Percentiles rank a stretch among this genome's conserved stretches.
Evolutionary conservation across 768 basidiomycete genomes (phyloP).

Genomic region (Fibroporia radiculosa): DNA sequence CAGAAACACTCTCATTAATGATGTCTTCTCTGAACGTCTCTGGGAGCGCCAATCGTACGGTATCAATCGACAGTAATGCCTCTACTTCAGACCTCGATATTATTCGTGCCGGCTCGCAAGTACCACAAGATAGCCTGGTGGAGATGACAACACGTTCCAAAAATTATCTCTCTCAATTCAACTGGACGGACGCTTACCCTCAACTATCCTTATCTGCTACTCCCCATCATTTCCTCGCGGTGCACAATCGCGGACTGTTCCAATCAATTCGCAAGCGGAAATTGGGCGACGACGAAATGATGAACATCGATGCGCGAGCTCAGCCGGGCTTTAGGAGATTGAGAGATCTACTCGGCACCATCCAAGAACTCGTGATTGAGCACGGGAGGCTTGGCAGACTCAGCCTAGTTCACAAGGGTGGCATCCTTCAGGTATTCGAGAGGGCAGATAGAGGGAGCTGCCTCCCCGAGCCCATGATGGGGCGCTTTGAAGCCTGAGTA

Average conservation of each 20-base stretch:
- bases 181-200: constrained; percentile 57
- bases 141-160: constrained; percentile 22
- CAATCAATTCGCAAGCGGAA: constrained; percentile 36
- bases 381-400: constrained; percentile 46
- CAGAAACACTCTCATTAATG: constrained; percentile 17
- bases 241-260: constrained; percentile 51
- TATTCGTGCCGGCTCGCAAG: constrained; percentile 21
- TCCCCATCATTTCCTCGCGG: constrained; percentile 48
- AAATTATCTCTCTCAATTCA: constrained; percentile 15
- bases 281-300: constrained; percentile 15
- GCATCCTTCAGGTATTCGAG: constrained; percentile 40
- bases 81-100: constrained; percentile 13
- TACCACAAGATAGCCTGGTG: constrained; percentile 28
- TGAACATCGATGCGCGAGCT: constrained; percentile 16
- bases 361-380: constrained; percentile 42
- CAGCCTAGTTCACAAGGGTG: constrained; percentile 43
- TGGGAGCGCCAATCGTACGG: neutral
- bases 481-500: constrained; percentile 11
- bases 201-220: constrained; percentile 69
- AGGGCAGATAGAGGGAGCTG: constrained; percentile 35
- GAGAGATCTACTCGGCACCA: constrained; percentile 21
- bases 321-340: constrained; percentile 27
- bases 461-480: constrained; percentile 38
- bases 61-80: neutral
- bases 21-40: constrained; percentile 12